Evolutionary conservation across 1,284 basidiomycete genomes (phyloP).

Genomic region (Pisolithus thermaeus): DNA sequence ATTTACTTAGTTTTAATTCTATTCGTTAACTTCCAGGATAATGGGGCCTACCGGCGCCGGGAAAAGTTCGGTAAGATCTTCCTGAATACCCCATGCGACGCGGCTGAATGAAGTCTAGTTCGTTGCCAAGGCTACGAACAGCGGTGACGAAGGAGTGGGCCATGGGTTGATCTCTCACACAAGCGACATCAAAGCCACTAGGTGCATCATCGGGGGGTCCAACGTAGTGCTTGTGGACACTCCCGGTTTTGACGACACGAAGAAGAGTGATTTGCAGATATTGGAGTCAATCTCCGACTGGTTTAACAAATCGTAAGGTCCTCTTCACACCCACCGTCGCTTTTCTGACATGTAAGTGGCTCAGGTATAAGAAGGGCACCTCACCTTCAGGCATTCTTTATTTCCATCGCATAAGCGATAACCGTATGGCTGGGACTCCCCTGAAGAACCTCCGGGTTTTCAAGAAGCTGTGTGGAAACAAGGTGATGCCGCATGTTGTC

Average conservation of each 20-base stretch:
- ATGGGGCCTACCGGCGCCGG: not conserved
- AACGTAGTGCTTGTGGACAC: not conserved
- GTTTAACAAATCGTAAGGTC: not conserved
- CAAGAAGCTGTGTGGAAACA: not conserved
- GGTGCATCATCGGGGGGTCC: not conserved
- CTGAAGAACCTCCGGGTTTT: not conserved
- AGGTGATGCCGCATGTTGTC: not conserved
- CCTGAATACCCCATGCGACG: not conserved
- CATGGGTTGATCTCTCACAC: not conserved
- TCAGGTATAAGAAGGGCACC: not conserved
- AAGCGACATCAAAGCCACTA: not conserved
- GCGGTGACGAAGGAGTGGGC: not conserved
- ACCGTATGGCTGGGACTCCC: not conserved
- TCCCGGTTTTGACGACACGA: not conserved
- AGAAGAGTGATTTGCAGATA: not conserved
- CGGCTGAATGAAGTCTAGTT: not conserved
- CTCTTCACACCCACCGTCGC: not conserved
- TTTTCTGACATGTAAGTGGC: not conserved
- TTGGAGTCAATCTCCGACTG: not conserved
- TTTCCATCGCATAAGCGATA: not conserved
- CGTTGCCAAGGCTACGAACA: not conserved
- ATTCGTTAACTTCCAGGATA: not conserved
- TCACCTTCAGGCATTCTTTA: not conserved
- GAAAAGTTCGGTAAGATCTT: not conserved
- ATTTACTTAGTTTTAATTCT: not conserved